Base-by-base conservation (phyloP, 495 filamentous ascomycete genomes). In the Parathielavia hyrcaniae region DNA sequence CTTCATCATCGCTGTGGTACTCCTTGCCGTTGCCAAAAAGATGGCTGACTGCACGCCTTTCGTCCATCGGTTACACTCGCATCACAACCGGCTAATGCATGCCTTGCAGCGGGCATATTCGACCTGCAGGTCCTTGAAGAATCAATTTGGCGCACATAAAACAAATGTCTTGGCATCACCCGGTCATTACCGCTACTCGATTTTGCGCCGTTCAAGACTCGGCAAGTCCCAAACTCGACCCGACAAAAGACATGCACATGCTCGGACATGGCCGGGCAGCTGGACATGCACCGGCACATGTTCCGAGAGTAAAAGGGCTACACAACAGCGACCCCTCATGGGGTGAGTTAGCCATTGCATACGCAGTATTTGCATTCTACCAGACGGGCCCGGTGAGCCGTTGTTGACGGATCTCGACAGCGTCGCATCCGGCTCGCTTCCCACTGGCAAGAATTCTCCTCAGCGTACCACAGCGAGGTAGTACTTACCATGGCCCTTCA, bases 371-470 rank as follows among this genome's bases (percentile, higher is more conserved):
- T 26, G 8, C n/a, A 4, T 30, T 16, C 20, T 2, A n/a, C n/a
- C n/a, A 2, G 30, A 16, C 47, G 53, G 49, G 57, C 34, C 40
- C 26, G 44, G 38, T 50, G 32, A 16, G 45, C 55, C 36, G 50
- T 48, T 46, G 55, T 39, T 43, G 14, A 19, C 50, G 43, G 43
- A 41, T 47, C 30, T 44, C 44, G 39, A 44, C 46, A 48, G 48
- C 38, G 60, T 62, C 22, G 57, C 41, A 56, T 19, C 55, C 62
- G 55, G 58, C 36, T 60, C 58, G 55, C 62, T 61, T 61, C 62
- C 26, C n/a, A n/a, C n/a, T n/a, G n/a, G n/a, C 57, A 50, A 35
- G 32, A 61, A 61, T 50, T 49, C 53, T 19, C 14, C 26, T 30
- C 6, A n/a, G 35, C 35, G 26, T 30, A 49, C 48, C 34, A 53